phyloP scores from a whole-genome alignment of 306 rosid species.

The Vigna nakashimae region DNA sequence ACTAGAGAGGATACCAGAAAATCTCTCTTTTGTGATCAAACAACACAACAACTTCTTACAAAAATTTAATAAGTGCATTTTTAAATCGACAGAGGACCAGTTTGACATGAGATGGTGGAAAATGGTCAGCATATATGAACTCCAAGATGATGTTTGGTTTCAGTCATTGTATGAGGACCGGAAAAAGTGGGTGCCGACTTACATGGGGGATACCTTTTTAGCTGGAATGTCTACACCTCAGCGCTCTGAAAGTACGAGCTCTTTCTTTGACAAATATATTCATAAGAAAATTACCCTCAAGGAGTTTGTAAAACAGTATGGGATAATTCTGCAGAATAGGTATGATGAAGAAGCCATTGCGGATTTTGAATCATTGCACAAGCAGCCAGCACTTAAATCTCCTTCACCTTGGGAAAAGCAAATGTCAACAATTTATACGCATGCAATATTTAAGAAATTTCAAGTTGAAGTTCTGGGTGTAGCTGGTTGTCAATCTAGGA shows the following conservation, averaged over 20 bases:
- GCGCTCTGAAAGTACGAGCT: constrained; percentile 86
- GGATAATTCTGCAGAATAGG: constrained; percentile 80
- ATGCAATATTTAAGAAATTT: constrained; percentile 86
- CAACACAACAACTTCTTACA: constrained; percentile 67
- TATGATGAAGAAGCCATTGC: constrained; percentile 89
- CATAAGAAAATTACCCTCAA: constrained; percentile 85
- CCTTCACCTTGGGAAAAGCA: constrained; percentile 99
- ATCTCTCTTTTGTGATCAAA: constrained; percentile 73
- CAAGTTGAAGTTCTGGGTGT: constrained; percentile 93
- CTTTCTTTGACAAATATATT: constrained; percentile 91
- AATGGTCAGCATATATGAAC: constrained; percentile 83
- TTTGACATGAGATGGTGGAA: constrained; percentile 95
- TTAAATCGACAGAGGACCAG: constrained; percentile 86
- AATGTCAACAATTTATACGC: constrained; percentile 88
- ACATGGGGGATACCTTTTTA: constrained; percentile 74
- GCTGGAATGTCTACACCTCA: constrained; percentile 84
- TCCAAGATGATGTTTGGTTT: constrained; percentile 76
- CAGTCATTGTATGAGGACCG: constrained; percentile 78
- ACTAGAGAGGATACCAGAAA: constrained; percentile 81
- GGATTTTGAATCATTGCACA: constrained; percentile 92
- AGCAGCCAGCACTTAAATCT: constrained; percentile 92
- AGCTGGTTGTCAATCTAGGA: constrained; percentile 86
- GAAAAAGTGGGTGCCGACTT: constrained; percentile 85
- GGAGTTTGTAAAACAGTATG: constrained; percentile 88
- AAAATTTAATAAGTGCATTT: constrained; percentile 78